These are phyloP conservation scores for Debaryomycetaceae sp. DNA, from an alignment of 1,139 yeast genomes.

Conservation along the genomic window DNA sequence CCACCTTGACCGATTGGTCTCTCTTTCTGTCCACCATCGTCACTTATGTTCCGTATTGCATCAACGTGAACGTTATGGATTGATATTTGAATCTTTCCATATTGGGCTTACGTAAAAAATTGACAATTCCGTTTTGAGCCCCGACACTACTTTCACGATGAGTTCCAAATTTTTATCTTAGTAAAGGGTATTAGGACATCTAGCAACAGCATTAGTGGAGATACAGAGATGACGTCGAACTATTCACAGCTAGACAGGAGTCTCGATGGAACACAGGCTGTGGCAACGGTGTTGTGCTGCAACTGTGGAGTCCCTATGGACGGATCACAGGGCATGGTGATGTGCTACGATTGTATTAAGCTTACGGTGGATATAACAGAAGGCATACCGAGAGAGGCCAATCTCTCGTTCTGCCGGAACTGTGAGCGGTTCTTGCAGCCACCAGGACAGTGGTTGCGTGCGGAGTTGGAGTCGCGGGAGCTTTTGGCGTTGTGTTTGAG, in stretches of 20 bases:
- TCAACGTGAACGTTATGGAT: neutral
- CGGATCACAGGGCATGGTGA: conserved; percentile 87
- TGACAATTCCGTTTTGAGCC: neutral
- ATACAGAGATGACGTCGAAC: conserved; percentile 36
- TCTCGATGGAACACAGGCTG: conserved; percentile 25
- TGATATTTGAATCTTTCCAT: neutral
- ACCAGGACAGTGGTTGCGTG: conserved; percentile 89
- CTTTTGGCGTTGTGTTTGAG: conserved; percentile 85
- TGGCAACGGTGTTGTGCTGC: conserved; percentile 91
- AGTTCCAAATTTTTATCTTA: neutral
- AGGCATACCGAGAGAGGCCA: conserved; percentile 94
- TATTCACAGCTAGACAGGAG: conserved; percentile 42
- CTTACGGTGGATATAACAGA: conserved; percentile 91
- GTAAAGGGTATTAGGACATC: neutral
- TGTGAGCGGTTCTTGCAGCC: conserved; percentile 96
- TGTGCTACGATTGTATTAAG: conserved; percentile 97
- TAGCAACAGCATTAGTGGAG: neutral
- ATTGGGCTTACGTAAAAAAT: neutral
- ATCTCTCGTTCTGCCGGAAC: conserved; percentile 89
- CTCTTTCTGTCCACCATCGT: conserved; percentile 34
- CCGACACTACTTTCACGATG: neutral
- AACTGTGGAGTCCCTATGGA: conserved; percentile 99
- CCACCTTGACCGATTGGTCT: conserved; percentile 15
- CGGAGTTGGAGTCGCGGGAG: conserved; percentile 90
- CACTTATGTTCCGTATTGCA: neutral